Base-by-base conservation (phyloP, 2,329 filamentous ascomycete genomes). In the Colletotrichum australisinense region DNA sequence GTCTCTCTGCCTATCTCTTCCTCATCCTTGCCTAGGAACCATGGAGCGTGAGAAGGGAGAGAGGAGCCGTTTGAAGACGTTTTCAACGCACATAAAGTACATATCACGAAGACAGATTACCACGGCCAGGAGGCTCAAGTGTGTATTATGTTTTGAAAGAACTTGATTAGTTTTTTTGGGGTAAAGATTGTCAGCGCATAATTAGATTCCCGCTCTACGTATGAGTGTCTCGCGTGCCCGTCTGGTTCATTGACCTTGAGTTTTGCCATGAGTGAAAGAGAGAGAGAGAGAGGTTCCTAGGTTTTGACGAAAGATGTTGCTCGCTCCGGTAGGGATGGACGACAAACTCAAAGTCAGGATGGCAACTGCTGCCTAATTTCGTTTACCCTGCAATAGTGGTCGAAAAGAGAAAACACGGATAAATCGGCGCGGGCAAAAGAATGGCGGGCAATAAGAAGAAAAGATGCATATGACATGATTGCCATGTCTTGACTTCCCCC, bases 21-120 rank as follows among this genome's bases (percentile, higher is more conserved):
- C 16, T 49, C 42, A n/a, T 2, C 19, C 7, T 8, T 49, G 3
- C 8, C 42, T 19, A 3, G 19, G 19, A 49, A 49, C 16, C 16
- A 49, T 19, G 19, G 7, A 7, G 42, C 6, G 42, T 46, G 59
- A 46, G 56, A 56, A 30, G 32, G 32, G 32, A 12, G 32, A 12
- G 32, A 35, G 32, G 32, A 3, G 60, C 5, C 14, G 55, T 59
- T 70, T 52, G 28, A 63, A n/a, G 69, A 70, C 52, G n/a, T 28
- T n/a, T n/a, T 4, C 4, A 49, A n/a, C 19, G 7, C 42, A n/a
- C 42, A 56, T 28, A 56, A 56, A 26, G 67, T 73, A 73, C 69
- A 73, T 70, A 70, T 73, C 56, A 73, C 56, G 67, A 62, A 53
- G 16, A 42, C 49, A 66, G 67, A 60, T 65, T 52, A 14, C 26